Conservation (phyloP, 257 asterid species). For the Fraxinus excelsior region DNA sequence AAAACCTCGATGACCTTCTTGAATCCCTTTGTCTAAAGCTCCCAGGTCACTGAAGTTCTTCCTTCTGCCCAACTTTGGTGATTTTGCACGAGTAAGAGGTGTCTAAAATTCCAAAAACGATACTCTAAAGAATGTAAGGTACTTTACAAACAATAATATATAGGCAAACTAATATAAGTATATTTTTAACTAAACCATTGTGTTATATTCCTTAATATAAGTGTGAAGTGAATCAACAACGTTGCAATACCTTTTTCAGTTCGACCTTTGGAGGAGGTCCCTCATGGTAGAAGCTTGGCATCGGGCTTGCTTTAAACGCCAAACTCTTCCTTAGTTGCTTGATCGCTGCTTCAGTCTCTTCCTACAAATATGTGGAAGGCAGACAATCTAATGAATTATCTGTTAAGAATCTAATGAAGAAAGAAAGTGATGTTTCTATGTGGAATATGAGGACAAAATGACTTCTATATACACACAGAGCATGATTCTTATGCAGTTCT, state of each 20-base stretch:
- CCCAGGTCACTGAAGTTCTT: slow-evolving; percentile 48
- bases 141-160: slow-evolving; percentile 1
- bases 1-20: slow-evolving; percentile 40
- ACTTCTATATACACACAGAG: neutral
- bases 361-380: slow-evolving; percentile 45
- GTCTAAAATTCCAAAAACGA: slow-evolving; percentile 39
- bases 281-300: slow-evolving; percentile 93
- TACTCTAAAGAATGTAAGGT: slow-evolving; percentile 15
- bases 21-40: slow-evolving; percentile 31
- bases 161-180: slow-evolving; percentile 3
- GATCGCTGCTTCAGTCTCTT: slow-evolving; percentile 71
- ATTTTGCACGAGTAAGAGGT: slow-evolving; percentile 80
- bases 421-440: neutral
- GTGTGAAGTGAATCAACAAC: slow-evolving; percentile 5
- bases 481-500: neutral
- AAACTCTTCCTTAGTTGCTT: slow-evolving; percentile 76
- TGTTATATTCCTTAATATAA: slow-evolving; percentile 7
- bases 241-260: slow-evolving; percentile 64
- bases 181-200: slow-evolving; percentile 4
- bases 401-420: neutral
- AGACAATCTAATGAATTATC: neutral
- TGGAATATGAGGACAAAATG: neutral
- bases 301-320: slow-evolving; percentile 80
- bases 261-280: slow-evolving; percentile 80
- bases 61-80: slow-evolving; percentile 75